Evolutionary conservation across 768 basidiomycete genomes (phyloP).

Genomic region (Naganishia vaughanmartiniae): DNA sequence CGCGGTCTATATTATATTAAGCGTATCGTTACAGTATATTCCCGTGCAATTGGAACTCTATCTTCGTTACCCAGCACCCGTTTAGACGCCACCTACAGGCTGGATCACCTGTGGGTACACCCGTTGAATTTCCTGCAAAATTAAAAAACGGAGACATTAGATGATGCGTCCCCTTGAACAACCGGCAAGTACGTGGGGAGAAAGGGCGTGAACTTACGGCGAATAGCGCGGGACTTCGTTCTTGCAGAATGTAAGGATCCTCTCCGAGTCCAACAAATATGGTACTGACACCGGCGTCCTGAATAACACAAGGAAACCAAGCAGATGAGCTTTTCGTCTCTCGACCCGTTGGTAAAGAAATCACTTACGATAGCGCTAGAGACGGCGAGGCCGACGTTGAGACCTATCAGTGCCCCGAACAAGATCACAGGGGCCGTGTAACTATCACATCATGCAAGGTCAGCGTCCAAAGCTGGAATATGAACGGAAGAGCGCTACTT

Average conservation of each 20-base stretch:
- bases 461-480: background rate
- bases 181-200: no score
- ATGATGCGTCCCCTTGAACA: background rate
- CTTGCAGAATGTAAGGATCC: conserved; percentile 72
- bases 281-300: conserved; percentile 79
- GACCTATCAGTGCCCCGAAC: conserved; percentile 76
- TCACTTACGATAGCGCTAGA: conserved; percentile 41
- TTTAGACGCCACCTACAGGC: conserved; percentile 55
- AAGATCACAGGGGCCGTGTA: conserved; percentile 60
- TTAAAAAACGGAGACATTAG: background rate
- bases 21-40: background rate
- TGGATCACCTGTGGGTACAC: conserved; percentile 69
- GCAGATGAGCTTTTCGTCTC: background rate
- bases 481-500: background rate
- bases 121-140: conserved; percentile 25
- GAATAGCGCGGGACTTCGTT: conserved; percentile 71
- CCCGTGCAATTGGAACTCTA: background rate
- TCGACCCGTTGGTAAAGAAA: background rate
- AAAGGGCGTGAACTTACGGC: conserved; percentile 52
- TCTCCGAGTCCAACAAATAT: conserved; percentile 86
- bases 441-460: conserved; percentile 53
- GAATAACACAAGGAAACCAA: conserved; percentile 22
- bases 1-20: background rate
- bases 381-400: conserved; percentile 54
- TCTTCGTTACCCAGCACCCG: background rate